These are phyloP conservation scores for Meyerozyma smithsonii DNA, from an alignment of 1,139 yeast species.

Conservation along the genomic window DNA sequence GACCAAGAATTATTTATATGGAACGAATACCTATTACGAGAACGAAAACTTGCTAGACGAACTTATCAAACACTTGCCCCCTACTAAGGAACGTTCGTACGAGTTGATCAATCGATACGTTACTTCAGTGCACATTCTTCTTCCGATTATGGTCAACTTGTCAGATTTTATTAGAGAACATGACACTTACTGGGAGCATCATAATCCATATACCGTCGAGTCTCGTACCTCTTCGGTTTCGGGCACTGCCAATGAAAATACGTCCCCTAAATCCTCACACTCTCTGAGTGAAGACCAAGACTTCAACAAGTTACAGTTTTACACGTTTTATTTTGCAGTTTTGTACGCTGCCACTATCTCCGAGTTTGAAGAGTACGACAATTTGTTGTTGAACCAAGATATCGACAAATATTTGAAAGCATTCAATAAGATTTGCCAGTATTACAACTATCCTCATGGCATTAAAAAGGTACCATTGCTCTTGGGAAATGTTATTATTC, in stretches of 20 bases:
- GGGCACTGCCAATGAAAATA: neutral
- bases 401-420: slow-evolving; percentile 44
- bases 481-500: slow-evolving; percentile 48
- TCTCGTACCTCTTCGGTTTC: slow-evolving; percentile 2
- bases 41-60: slow-evolving; percentile 35
- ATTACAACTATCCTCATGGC: slow-evolving; percentile 51
- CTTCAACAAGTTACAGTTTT: slow-evolving; percentile 39
- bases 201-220: slow-evolving; percentile 8
- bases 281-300: slow-evolving; percentile 15
- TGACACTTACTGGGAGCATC: slow-evolving; percentile 45
- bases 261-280: slow-evolving; percentile 9
- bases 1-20: slow-evolving; percentile 37
- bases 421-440: slow-evolving; percentile 45
- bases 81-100: slow-evolving; percentile 41
- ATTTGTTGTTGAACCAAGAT: slow-evolving; percentile 43
- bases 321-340: slow-evolving; percentile 46
- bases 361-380: slow-evolving; percentile 51
- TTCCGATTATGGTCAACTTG: slow-evolving; percentile 45
- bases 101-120: slow-evolving; percentile 46
- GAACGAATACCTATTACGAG: slow-evolving; percentile 39
- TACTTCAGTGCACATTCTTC: slow-evolving; percentile 48
- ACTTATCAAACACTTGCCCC: slow-evolving; percentile 30
- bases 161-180: slow-evolving; percentile 44
- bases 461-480: slow-evolving; percentile 42
- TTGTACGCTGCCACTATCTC: slow-evolving; percentile 51